These are phyloP conservation scores for Bisporella sp. DNA, from an alignment of 2,329 filamentous ascomycete genomes.

Conservation along the genomic window DNA sequence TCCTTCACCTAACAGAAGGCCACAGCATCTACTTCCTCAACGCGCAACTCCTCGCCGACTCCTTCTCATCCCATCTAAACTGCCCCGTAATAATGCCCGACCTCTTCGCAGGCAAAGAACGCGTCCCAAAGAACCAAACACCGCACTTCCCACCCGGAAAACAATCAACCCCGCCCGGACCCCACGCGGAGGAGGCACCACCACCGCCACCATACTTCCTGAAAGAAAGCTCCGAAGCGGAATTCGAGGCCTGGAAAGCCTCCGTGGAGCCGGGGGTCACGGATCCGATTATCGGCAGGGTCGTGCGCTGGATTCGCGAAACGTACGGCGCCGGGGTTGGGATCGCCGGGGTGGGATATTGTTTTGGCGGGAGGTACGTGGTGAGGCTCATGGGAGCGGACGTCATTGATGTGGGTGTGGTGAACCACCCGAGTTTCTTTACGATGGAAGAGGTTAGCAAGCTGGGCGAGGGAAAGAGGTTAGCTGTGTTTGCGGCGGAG, in stretches of 20 bases:
- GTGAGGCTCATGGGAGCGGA: slow-evolving; percentile 54
- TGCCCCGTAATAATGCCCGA: slow-evolving; percentile 12
- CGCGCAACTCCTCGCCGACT: slow-evolving; percentile 13
- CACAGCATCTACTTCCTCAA: slow-evolving; percentile 11
- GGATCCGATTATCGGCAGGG: slow-evolving; percentile 2
- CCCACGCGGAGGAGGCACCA: not conserved
- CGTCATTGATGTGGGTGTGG: slow-evolving; percentile 58
- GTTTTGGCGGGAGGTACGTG: slow-evolving; percentile 65
- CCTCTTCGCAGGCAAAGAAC: slow-evolving; percentile 7
- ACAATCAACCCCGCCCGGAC: not conserved
- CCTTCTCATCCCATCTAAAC: slow-evolving; percentile 9
- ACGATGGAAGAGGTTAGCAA: slow-evolving; percentile 51
- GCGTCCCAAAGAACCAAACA: not conserved
- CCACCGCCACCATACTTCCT: not conserved
- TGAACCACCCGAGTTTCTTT: slow-evolving; percentile 71
- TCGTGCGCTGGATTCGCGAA: slow-evolving; percentile 2
- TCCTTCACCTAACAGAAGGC: slow-evolving; percentile 9
- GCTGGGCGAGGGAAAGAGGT: slow-evolving; percentile 48
- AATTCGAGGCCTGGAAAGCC: slow-evolving; percentile 6
- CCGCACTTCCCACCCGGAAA: slow-evolving; percentile 1
- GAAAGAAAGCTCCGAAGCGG: not conserved
- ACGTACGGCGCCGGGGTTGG: slow-evolving; percentile 5
- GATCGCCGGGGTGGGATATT: slow-evolving; percentile 61
- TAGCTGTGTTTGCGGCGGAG: slow-evolving; percentile 59
- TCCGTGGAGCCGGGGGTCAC: slow-evolving; percentile 5